Evolutionary conservation across 2,329 filamentous ascomycete genomes (phyloP), one percentile per base, ranked within the genome.

Genomic region (Eurotiales sp.): DNA sequence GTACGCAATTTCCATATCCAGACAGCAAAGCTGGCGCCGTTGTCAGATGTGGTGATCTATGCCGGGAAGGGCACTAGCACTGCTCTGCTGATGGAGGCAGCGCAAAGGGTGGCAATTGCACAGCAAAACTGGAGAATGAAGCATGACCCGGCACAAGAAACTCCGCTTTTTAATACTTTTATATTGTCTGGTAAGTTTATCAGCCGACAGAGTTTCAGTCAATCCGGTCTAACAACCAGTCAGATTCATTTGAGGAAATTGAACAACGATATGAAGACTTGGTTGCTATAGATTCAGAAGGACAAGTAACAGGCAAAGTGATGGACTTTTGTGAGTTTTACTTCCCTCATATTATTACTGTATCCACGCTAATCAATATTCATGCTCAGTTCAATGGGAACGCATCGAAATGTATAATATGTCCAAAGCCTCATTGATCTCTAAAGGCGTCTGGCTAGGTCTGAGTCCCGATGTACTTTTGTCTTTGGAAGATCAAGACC

Each of bases 1-100:
- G 91, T 97, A 39, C 84, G 93, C 41, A 97, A 97, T 68, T 99
- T 99, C 65, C 92, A 97, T 61, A 97, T 97, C 34, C 93, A 99
- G 69, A 81, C 88, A 0, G 87, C 87, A 53, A 99, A 99, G 68
- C 76, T 88, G 58, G 91, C 91, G 50, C 83, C 87, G 58, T 81
- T 93, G 8, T 96, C 91, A 0, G 93, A 99, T 66, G 89, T 99
- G 57, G 80, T 99, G 36, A 82, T 99, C 1, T 99, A 99, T 65
- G 90, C 90, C 11, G 87, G 92, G 50, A 81, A 89, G 57, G 72
- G 76, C 32, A 27, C 46, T 23, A 71, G 80, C 22, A 79, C 81
- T 41, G 78, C 81, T 48, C 84, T 85, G 51, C 73, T 95, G 66
- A 60, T 87, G 72, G 78, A 82, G 73, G 64, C 84, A 29, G 84